These are phyloP conservation scores for Phylloporus rhodoxanthus DNA, from an alignment of 768 basidiomycete species.

Conservation along the genomic window DNA sequence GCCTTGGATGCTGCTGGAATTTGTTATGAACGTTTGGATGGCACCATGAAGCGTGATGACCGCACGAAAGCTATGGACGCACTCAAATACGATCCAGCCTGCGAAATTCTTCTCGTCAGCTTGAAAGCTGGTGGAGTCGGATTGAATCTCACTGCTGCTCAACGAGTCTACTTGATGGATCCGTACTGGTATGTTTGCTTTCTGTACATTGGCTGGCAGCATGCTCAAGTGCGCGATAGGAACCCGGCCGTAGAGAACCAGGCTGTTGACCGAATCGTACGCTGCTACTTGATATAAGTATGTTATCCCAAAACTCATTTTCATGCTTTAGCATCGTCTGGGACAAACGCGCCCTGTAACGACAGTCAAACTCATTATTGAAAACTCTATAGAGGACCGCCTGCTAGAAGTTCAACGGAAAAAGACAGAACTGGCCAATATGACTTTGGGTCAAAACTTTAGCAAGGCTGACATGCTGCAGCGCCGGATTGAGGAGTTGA, in stretches of 20 bases:
- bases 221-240: slow-evolving; percentile 39
- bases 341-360: slow-evolving; percentile 91
- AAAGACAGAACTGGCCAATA: slow-evolving; percentile 91
- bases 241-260: slow-evolving; percentile 97
- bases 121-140: slow-evolving; percentile 97
- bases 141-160: slow-evolving; percentile 90
- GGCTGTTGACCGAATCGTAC: slow-evolving; percentile 93
- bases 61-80: slow-evolving; percentile 88
- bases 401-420: slow-evolving; percentile 90
- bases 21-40: slow-evolving; percentile 87
- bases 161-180: slow-evolving; percentile 92
- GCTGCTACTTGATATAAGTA: slow-evolving; percentile 26
- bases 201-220: background rate
- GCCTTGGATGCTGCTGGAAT: slow-evolving; percentile 80
- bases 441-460: slow-evolving; percentile 83
- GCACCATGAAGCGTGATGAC: slow-evolving; percentile 96
- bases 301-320: background rate
- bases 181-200: slow-evolving; percentile 71
- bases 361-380: slow-evolving; percentile 89
- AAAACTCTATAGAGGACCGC: slow-evolving; percentile 88
- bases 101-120: slow-evolving; percentile 93
- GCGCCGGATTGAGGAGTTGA: slow-evolving; percentile 83
- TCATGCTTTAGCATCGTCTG: slow-evolving; percentile 70
- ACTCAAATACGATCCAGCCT: slow-evolving; percentile 80
- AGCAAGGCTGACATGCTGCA: slow-evolving; percentile 85